A percentile compares a stretch with the other conserved stretches of the same genome.
phyloP scores from a whole-genome alignment of 2,329 filamentous ascomycete species.

The Talaromyces sp. region DNA sequence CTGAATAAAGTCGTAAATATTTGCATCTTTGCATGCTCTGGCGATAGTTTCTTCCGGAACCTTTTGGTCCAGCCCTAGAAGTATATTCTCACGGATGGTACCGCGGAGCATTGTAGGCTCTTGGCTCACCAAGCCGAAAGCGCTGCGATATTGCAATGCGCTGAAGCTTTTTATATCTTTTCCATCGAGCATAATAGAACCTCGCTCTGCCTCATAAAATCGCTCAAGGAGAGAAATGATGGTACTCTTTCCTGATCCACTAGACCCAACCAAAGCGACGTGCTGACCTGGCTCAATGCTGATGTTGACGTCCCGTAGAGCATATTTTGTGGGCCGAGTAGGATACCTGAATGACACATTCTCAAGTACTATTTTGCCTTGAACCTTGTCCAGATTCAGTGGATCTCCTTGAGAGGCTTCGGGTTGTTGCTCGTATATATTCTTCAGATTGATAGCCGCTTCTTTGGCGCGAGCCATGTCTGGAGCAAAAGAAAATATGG shows the following conservation, averaged over 20 bases:
- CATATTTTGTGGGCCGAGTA: constrained; percentile 32
- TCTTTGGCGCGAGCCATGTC: background rate
- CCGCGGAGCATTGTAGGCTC: constrained; percentile 50
- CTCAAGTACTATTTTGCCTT: constrained; percentile 20
- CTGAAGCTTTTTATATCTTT: constrained; percentile 31
- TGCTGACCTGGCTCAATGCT: constrained; percentile 34
- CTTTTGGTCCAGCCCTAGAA: constrained; percentile 41
- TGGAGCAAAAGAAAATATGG: background rate
- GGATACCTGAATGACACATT: constrained; percentile 34
- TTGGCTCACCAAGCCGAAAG: constrained; percentile 47
- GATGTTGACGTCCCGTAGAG: constrained; percentile 32
- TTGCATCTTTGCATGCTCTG: background rate
- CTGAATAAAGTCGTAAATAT: background rate
- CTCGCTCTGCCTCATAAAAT: constrained; percentile 35
- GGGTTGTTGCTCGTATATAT: background rate
- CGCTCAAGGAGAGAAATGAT: constrained; percentile 36
- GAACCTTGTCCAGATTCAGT: background rate
- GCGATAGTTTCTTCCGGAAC: background rate
- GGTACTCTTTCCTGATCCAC: constrained; percentile 53
- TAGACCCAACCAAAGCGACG: constrained; percentile 48
- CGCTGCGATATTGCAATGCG: constrained; percentile 32
- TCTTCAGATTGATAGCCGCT: background rate
- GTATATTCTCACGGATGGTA: constrained; percentile 53
- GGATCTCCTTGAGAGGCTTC: background rate
- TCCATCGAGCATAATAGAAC: constrained; percentile 29